Evolutionary conservation across 225 moss, liverwort and hornwort species (phyloP), one percentile per base, ranked within the genome.

Genomic region (Pseudoscleropodium purum): DNA sequence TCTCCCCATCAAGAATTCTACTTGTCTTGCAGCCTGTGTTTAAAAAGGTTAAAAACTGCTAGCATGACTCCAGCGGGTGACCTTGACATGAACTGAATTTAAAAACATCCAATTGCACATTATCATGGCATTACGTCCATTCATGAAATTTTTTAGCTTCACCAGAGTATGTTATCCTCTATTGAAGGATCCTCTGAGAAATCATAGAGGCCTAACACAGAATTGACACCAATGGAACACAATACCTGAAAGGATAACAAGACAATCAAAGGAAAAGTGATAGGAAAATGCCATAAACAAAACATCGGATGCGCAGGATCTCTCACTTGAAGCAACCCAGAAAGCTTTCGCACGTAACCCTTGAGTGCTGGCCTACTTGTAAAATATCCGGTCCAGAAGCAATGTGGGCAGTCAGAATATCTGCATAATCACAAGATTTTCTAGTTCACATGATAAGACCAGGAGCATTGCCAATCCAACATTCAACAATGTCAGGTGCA

Each of bases 321-420:
- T 81, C 81, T 93, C 92, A 98, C 98, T 93, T 97, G 97, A 45
- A 99, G 94, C 63, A 95, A 92, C 61, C 97, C 96, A 90, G 95
- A 93, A 65, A 97, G 94, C 92, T 92, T 95, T 70, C 99, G 97
- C 90, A 97, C 99, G 85, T 97, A 97, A 92, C 99, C 93, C 90
- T 97, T 97, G 74, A 99, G 93, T 85, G 96, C 91, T 63, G 96
- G 90, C 86, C 99, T 92, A 90, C 99, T 99, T 60, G 95, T 96
- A 75, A 97, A 99, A 90, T 99, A 99, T 68, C 99, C 99, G 66
- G 99, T 99, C 99, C 99, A 99, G 90, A 97, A 99, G 91, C 96
- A 95, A 92, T 96, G 94, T 54, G 96, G 95, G 88, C 88, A 92
- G 87, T 97, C 94, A 90, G 99, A 95, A 88, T 99, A 99, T 78